Conservation (phyloP, 2,329 filamentous ascomycete genomes). For the Apiospora malaysiana region DNA sequence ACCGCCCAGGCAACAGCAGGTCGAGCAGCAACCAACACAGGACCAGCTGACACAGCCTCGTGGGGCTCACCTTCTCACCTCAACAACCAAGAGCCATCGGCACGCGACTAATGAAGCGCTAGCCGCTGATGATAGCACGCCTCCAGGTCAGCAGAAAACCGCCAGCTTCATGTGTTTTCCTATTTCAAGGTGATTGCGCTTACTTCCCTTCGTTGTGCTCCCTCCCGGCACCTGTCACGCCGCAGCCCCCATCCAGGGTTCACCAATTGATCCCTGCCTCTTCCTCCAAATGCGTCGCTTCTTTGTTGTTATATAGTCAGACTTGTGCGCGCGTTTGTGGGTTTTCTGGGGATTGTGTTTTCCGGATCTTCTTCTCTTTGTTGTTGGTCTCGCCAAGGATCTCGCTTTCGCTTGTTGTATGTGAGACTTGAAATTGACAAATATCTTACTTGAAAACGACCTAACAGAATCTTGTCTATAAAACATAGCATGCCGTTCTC, state of each 20-base stretch:
- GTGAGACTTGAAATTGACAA: neutral
- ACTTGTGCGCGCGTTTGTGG: neutral
- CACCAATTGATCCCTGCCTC: neutral
- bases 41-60: slow-evolving; percentile 14
- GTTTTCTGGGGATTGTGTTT: neutral
- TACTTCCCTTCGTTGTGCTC: neutral
- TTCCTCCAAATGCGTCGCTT: neutral
- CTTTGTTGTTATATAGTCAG: neutral
- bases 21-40: neutral
- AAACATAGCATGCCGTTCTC: neutral
- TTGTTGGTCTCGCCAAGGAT: neutral
- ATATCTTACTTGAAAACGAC: slow-evolving; percentile 4
- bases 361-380: slow-evolving; percentile 2
- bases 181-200: slow-evolving; percentile 18
- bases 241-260: neutral
- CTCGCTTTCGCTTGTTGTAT: neutral
- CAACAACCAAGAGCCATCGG: slow-evolving; percentile 7
- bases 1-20: neutral
- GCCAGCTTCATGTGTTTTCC: slow-evolving; percentile 12
- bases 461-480: neutral
- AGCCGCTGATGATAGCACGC: slow-evolving; percentile 15
- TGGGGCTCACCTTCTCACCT: slow-evolving; percentile 16
- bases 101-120: slow-evolving; percentile 16
- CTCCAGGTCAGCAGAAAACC: neutral
- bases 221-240: neutral